Conservation (phyloP, 1,284 basidiomycete species). For the Malassezia sp. region DNA sequence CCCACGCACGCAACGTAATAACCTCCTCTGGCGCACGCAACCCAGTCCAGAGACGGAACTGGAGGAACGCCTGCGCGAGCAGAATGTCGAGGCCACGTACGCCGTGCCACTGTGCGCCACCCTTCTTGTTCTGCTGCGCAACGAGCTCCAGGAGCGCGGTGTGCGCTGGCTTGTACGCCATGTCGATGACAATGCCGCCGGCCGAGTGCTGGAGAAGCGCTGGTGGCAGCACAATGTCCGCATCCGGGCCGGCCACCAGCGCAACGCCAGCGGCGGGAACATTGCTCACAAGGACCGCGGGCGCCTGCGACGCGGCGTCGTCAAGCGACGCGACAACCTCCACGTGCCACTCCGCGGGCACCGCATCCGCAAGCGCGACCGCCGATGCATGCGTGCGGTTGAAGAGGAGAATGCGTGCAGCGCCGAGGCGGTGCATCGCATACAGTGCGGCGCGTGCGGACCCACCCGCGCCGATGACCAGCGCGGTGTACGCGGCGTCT, state of each 20-base stretch:
- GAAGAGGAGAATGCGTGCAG: conserved; percentile 33
- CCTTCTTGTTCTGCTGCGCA: neutral
- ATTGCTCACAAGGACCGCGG: conserved; percentile 34
- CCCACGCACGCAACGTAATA: conserved; percentile 29
- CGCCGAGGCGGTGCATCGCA: conserved; percentile 38
- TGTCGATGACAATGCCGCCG: conserved; percentile 44
- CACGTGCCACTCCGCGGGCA: conserved; percentile 39
- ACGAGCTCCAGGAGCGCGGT: conserved; percentile 35
- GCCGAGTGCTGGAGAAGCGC: conserved; percentile 20
- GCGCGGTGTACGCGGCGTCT: conserved; percentile 16
- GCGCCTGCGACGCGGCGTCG: conserved; percentile 12
- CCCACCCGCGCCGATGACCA: conserved; percentile 45
- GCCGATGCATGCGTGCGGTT: conserved; percentile 42
- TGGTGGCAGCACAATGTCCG: conserved; percentile 28
- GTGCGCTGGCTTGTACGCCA: conserved; percentile 41
- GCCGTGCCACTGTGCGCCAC: conserved; percentile 23
- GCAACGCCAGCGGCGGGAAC: conserved; percentile 35
- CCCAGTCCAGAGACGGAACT: conserved; percentile 41
- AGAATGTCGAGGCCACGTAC: conserved; percentile 38
- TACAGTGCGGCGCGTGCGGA: conserved; percentile 42
- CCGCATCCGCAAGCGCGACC: conserved; percentile 20
- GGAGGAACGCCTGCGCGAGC: conserved; percentile 40
- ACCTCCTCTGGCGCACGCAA: conserved; percentile 25
- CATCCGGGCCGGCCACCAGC: conserved; percentile 15
- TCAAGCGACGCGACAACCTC: conserved; percentile 22